Conservation (phyloP, 139 green algal species). For the Pedinophyceae sp. region DNA sequence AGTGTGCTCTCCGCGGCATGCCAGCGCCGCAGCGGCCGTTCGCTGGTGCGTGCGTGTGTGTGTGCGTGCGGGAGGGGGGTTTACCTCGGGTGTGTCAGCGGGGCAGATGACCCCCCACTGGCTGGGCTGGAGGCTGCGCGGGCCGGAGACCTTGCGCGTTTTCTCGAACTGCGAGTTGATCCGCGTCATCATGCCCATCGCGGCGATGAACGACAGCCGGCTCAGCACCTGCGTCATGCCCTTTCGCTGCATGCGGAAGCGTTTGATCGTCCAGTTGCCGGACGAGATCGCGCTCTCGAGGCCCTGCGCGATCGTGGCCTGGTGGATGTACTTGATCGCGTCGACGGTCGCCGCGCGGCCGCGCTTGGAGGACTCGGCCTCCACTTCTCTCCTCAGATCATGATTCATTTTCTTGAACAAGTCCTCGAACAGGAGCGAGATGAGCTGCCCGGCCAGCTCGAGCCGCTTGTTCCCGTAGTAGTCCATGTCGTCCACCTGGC, state of each 20-base stretch:
- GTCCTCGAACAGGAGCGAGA: conserved; percentile 98
- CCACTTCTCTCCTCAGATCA: conserved; percentile 76
- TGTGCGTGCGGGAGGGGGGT: too few species aligned
- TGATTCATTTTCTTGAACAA: conserved; percentile 91
- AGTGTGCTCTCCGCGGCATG: too few species aligned
- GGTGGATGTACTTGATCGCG: conserved; percentile 77
- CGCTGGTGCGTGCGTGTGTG: too few species aligned
- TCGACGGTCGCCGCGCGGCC: conserved; percentile 70
- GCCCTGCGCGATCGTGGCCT: conserved; percentile 81
- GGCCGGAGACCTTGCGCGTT: conserved; percentile 83
- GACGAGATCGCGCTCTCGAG: conserved; percentile 77
- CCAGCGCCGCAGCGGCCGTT: too few species aligned
- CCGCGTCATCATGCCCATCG: conserved; percentile 96
- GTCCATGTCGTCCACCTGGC: conserved; percentile 85
- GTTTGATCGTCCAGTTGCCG: conserved; percentile 96
- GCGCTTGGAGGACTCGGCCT: conserved; percentile 63
- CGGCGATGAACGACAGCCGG: conserved; percentile 86
- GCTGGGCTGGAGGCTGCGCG: conserved; percentile 72
- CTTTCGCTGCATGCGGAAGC: conserved; percentile 96
- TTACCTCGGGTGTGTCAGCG: conserved; percentile 90
- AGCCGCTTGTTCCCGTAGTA: conserved; percentile 99
- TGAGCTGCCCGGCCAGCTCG: conserved; percentile 81
- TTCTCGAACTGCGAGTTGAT: conserved; percentile 99
- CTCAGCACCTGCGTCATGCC: conserved; percentile 92
- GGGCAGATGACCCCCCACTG: conserved; percentile 99